Conservation (phyloP, 179 eudicot species). For the Sideroxylon spinosum region DNA sequence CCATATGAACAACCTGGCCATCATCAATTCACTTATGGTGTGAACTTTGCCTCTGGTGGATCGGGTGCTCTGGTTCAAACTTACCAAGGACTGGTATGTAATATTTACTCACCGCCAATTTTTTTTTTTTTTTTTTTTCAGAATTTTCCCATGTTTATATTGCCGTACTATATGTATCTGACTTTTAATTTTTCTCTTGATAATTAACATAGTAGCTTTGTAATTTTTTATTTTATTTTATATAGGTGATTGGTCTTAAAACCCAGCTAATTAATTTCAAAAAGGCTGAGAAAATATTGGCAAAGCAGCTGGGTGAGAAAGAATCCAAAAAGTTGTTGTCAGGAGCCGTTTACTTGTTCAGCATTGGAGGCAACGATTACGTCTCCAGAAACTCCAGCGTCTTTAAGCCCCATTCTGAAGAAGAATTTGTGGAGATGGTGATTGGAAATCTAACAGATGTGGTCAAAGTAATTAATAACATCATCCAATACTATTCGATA, state of each 20-base stretch:
- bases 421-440: slow-evolving; percentile 45
- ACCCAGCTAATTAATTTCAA: slow-evolving; percentile 50
- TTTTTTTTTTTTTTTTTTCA: too few relatives aligned
- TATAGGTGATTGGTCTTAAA: slow-evolving; percentile 51
- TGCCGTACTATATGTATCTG: too few relatives aligned
- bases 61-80: too few relatives aligned
- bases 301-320: slow-evolving; percentile 31
- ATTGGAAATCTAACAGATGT: slow-evolving; percentile 42
- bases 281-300: slow-evolving; percentile 19
- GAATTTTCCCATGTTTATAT: too few relatives aligned
- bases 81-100: too few relatives aligned
- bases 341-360: slow-evolving; percentile 50
- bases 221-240: too few relatives aligned
- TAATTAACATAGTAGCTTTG: too few relatives aligned
- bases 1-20: too few relatives aligned
- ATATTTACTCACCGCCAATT: too few relatives aligned
- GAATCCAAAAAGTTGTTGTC: slow-evolving; percentile 28
- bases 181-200: too few relatives aligned
- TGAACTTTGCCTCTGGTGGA: too few relatives aligned
- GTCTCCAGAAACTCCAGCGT: slow-evolving; percentile 37
- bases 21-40: too few relatives aligned
- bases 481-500: not conserved
- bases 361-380: slow-evolving; percentile 62
- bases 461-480: slow-evolving; percentile 22
- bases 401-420: slow-evolving; percentile 16